A percentile compares a stretch with the other conserved stretches of the same genome.
These are phyloP conservation scores for Oryza punctata DNA, from an alignment of 176 grass and related monocot species.

Conservation along the genomic window DNA sequence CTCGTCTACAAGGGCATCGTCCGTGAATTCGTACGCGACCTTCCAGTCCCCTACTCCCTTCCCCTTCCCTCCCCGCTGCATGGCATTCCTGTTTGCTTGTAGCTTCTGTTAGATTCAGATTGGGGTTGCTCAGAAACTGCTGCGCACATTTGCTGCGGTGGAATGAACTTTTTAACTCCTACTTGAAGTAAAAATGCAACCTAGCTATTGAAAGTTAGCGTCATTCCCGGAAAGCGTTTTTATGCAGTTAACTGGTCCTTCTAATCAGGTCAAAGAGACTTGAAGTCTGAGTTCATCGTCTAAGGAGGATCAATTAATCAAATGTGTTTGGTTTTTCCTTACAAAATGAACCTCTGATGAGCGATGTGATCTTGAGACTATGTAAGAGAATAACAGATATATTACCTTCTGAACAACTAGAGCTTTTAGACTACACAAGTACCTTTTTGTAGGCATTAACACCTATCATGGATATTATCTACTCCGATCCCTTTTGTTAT, in stretches of 20 bases:
- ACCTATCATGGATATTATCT: neutral
- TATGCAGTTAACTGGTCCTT: too few relatives aligned
- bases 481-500: neutral
- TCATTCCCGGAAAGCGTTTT: too few relatives aligned
- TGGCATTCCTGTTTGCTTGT: neutral
- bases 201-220: too few relatives aligned
- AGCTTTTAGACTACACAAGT: neutral
- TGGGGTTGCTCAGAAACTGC: too few relatives aligned
- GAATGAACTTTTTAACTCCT: too few relatives aligned
- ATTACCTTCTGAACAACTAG: neutral
- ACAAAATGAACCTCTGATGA: neutral
- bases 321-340: neutral
- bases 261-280: too few relatives aligned
- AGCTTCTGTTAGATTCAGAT: too few relatives aligned
- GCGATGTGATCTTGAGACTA: neutral
- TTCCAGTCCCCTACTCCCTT: neutral
- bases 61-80: neutral
- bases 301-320: neutral
- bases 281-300: too few relatives aligned
- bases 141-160: too few relatives aligned
- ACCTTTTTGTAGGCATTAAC: neutral
- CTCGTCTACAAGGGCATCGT: slow-evolving; percentile 86
- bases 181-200: too few relatives aligned
- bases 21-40: slow-evolving; percentile 66
- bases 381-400: neutral